Base-by-base conservation (phyloP, 768 basidiomycete genomes). In the Calocera cornea region DNA sequence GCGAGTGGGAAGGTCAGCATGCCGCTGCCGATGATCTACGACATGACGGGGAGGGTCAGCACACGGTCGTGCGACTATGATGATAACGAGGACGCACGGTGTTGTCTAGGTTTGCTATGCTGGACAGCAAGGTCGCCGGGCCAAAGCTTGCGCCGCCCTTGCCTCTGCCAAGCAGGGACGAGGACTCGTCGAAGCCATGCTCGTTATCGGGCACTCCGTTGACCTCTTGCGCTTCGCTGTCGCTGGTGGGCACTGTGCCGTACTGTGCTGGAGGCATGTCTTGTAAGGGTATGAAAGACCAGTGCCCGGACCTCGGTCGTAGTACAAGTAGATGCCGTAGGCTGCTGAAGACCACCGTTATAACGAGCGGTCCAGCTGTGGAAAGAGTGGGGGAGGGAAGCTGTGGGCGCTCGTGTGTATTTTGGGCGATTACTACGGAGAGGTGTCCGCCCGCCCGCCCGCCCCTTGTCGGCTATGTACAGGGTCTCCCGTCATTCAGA, bases 1-100 rank as follows among this genome's bases (percentile, higher is more conserved):
- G 92, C 92, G n/a, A 69, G 67, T 0, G 71, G 70, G 66, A 63
- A 66, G 33, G 38, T 24, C 16, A 65, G 49, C 38, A 34, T 12
- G 11, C 17, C 22, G 33, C 14, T n/a, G 33, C 33, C 33, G 33
- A 36, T 34, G 33, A 49, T 34, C 65, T 34, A 19, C 1, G n/a
- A 2, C 14, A n/a, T 14, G 65, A 1, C 54, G 22, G 19, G 60
- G 2, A 16, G 44, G 24, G 19, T 33, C 47, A 54, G 49, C 1
- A 33, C 14, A 34, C 38, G 34, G 24, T 40, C 17, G 34, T 36
- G 36, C 36, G 36, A 38, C 36, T 17, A 54, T 36, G 22, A 40
- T 36, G 14, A 31, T 34, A 60, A 34, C 0, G 22, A 33, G 38
- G 44, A 14, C 24, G 34, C 10, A 40, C 17, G 11, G 19, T 7